Base-by-base conservation (phyloP, 371 early-diverging fungal species). In the Apophysomyces elegans region DNA sequence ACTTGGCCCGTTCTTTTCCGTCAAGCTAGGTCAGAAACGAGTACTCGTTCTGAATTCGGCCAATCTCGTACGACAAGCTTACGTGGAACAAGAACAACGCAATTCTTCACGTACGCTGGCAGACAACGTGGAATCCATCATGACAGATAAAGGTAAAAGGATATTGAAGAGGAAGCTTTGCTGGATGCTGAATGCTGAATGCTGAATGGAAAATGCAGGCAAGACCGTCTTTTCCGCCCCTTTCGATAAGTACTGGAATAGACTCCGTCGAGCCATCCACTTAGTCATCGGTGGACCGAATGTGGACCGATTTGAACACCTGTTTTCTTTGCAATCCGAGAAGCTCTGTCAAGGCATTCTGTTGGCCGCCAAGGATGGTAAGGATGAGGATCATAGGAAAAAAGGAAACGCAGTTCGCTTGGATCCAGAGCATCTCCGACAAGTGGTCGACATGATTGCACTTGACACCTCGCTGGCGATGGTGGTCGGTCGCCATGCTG, bases 21-120 rank as follows among this genome's bases (percentile, higher is more conserved):
- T 83, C 11, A 14, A 71, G 47, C 37, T 83, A 14, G 75, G 77
- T 6, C 65, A 66, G 36, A 80, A 75, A 56, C 69, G 71, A 16
- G 60, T 83, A 11, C 58, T 74, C 21, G 80, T 83, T 6, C 36
- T 77, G 13, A 83, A 75, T 63, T 59, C 58, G 47, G 66, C 70
- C 12, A 59, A 63, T 32, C 39, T 72, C 5, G 83, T 78, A 8
- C 64, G 71, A 35, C 64, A 71, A 13, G 59, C 63, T 0, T 62
- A 80, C 14, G 64, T 83, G 11, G 79, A 77, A 16, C 64, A 63
- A n/a, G 73, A 80, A 6, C 80, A 78, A 50, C 57, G 61, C 54
- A 80, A 80, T 54, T 80, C 80, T 11, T 70, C 77, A 0, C 59
- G 63, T 7, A 6, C 43, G 5, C 43, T 61, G 1, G 64, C 70